Evolutionary conservation across 2,329 filamentous ascomycete species (phyloP), one percentile per base, ranked within the genome.

Genomic region (Penicillium occitanis): DNA sequence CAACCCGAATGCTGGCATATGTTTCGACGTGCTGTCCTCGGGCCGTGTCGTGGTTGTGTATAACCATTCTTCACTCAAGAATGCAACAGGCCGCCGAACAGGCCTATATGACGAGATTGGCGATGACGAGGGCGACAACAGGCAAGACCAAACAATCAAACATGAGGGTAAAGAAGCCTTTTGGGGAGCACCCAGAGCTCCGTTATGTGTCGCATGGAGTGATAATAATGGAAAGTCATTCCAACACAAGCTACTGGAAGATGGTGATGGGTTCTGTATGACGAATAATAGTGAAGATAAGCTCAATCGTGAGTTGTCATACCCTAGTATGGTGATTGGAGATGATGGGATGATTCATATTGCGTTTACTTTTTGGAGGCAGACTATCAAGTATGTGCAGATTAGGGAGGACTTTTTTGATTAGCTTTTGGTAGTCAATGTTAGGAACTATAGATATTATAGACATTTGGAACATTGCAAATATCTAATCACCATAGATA

Each of bases 61-160:
- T 69, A 82, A 82, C 63, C 71, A 79, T 46, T 82, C 79, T 0
- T 72, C 71, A 6, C 75, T 76, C 11, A 69, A 72, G 1, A 68
- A 74, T 0, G 73, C 75, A 19, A 72, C 76, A 37, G 68, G 72
- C 14, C 77, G 76, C 4, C 74, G 80, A 0, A 73, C 79, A 48
- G 80, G 80, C 0, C 68, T 82, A 0, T 82, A 82, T 59, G 80
- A 82, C 55, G 80, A 82, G 53, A 81, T 82, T 61, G 80, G 77
- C 0, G 76, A 79, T 17, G 46, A 50, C 1, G 76, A 75, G 1
- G 73, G 74, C 3, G 80, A 81, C 62, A 80, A 73, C 22, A 72
- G 80, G 4, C 72, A 71, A 0, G 81, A 81, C 42, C 80, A 82
- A 53, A 72, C 73, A 1, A 70, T 70, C 0, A 70, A 75, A 14